Base-by-base conservation (phyloP, 495 filamentous ascomycete species). In the Neurospora pannonica region DNA sequence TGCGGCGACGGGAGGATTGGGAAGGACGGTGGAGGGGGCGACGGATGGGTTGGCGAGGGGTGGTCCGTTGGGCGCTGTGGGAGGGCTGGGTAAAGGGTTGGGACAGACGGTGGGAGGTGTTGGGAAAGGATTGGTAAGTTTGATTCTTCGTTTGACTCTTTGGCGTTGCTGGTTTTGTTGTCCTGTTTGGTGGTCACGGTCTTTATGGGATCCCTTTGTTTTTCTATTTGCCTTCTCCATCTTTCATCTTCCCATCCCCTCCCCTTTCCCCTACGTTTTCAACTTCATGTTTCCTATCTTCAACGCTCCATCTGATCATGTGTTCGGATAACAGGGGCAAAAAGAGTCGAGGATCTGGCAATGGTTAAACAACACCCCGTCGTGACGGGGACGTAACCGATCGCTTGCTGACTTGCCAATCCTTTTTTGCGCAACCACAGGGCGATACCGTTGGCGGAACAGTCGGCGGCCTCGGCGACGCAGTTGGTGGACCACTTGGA, bases 101-200 rank as follows among this genome's bases (percentile, higher is more conserved):
- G 78, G 78, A 5, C 11, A 77, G 70, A 80, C 78, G 1, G 78
- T 80, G 5, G 75, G 77, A 7, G 78, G 76, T 4, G 74, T 79
- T 11, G 78, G 78, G 0, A 75, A 71, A 71, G 78, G 78, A 38
- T 36, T 73, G 71, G 72, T 72, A 72, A 46, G 71, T 62, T 60
- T 60, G 15, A 6, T 34, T 34, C 7, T 15, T 24, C 15, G 28
- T 71, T 74, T 71, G 37, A 24, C n/a, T 17, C 4, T 38, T 43
- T 24, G 11, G 54, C 4, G 21, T 71, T 38, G 72, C 31, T 34
- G 40, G 54, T 48, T 46, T 48, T 38, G 72, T 38, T n/a, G n/a
- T 67, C 11, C 13, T 74, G 24, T 36, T 74, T 69, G 40, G 40
- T 15, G 3, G 19, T 71, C 7, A 17, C 11, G 38, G n/a, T 13